phyloP scores from a whole-genome alignment of 192 early-diverging fungal genomes.

The Allomyces javanicus region DNA sequence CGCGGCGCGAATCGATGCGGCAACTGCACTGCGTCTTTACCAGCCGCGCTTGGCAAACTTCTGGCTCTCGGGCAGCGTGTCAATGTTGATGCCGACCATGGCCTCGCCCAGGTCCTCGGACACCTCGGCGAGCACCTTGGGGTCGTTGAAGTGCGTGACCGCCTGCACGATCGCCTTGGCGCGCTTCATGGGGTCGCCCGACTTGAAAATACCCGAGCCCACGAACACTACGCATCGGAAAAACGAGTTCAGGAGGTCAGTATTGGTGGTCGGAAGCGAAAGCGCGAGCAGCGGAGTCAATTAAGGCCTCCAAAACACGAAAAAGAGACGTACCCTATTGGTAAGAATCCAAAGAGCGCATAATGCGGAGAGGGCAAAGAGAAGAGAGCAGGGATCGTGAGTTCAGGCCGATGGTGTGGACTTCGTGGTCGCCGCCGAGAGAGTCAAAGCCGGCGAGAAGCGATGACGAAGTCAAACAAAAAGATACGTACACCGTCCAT shows the following conservation, averaged over 20 bases:
- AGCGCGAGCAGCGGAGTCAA: too few relatives aligned
- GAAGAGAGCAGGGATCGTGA: too few relatives aligned
- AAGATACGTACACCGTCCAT: constrained; percentile 55
- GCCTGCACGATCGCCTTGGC: constrained; percentile 89
- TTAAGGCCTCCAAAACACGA: too few relatives aligned
- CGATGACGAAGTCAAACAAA: constrained; percentile 1
- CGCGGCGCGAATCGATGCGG: too few relatives aligned
- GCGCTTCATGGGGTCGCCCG: constrained; percentile 78
- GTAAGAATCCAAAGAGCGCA: too few relatives aligned
- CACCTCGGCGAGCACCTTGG: constrained; percentile 67
- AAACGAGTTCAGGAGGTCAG: too few relatives aligned
- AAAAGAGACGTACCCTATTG: too few relatives aligned
- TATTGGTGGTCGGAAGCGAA: too few relatives aligned
- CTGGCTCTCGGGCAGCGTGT: constrained; percentile 32
- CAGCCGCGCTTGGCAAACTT: constrained; percentile 39
- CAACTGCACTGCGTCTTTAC: constrained; percentile 16
- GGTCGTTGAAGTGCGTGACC: constrained; percentile 84
- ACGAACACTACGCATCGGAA: constrained; percentile 41
- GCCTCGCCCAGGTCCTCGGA: constrained; percentile 86
- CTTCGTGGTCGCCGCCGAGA: too few relatives aligned
- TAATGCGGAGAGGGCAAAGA: too few relatives aligned
- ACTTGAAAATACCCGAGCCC: constrained; percentile 94
- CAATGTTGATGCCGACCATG: constrained; percentile 91
- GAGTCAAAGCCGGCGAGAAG: too few relatives aligned
- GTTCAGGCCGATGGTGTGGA: too few relatives aligned